Percentiles rank a stretch among this genome's conserved stretches.
phyloP scores from a whole-genome alignment of 2,329 filamentous ascomycete species.

The Colletotrichum karsti region DNA sequence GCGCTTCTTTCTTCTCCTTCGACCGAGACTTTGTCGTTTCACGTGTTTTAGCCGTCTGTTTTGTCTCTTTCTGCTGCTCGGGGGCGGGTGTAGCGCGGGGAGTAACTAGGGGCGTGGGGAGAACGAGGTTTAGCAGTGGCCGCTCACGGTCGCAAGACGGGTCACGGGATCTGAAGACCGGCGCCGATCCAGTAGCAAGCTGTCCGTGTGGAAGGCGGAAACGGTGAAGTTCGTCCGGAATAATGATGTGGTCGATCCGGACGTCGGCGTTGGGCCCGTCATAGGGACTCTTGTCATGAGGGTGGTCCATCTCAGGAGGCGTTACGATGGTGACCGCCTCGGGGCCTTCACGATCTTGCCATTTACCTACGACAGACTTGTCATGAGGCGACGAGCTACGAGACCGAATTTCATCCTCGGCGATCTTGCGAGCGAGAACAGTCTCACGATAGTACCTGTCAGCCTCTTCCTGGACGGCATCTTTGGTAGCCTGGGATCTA shows the following conservation, averaged over 20 bases:
- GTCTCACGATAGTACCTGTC: slow-evolving; percentile 66
- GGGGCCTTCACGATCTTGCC: slow-evolving; percentile 44
- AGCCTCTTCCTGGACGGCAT: slow-evolving; percentile 64
- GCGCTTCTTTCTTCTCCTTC: slow-evolving; percentile 1
- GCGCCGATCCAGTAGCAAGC: slow-evolving; percentile 36
- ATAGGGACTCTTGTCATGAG: slow-evolving; percentile 58
- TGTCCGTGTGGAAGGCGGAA: slow-evolving; percentile 39
- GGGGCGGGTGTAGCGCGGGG: slow-evolving; percentile 45
- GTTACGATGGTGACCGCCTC: slow-evolving; percentile 58
- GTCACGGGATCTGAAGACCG: slow-evolving; percentile 55
- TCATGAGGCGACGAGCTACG: slow-evolving; percentile 59
- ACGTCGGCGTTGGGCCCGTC: slow-evolving; percentile 72
- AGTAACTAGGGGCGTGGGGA: slow-evolving; percentile 65
- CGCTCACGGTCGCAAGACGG: slow-evolving; percentile 63
- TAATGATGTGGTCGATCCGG: slow-evolving; percentile 65
- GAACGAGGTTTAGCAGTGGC: slow-evolving; percentile 68
- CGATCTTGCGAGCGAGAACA: slow-evolving; percentile 61
- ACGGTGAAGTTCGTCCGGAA: slow-evolving; percentile 57
- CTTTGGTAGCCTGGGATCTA: slow-evolving; percentile 40
- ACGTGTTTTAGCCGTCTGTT: slow-evolving; percentile 22
- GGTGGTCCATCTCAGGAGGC: slow-evolving; percentile 60
- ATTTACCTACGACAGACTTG: slow-evolving; percentile 64
- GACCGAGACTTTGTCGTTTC: slow-evolving; percentile 8
- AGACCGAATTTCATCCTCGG: slow-evolving; percentile 61
- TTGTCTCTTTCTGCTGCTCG: slow-evolving; percentile 32